Base-by-base conservation (phyloP, 2,329 filamentous ascomycete genomes). In the Aspergillus udagawae region DNA sequence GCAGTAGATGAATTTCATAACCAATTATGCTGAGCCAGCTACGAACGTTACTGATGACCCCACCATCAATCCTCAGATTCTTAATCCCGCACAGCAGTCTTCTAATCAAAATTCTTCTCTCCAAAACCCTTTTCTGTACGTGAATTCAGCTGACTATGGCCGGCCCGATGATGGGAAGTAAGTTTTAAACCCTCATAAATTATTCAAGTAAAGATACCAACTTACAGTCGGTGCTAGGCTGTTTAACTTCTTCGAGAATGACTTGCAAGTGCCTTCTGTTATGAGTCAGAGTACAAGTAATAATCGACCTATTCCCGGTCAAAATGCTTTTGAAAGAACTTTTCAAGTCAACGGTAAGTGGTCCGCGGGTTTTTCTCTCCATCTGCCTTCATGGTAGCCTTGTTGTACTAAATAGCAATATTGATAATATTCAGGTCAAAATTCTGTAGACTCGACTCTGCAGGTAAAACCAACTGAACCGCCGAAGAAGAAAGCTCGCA, bases 41-140 rank as follows among this genome's bases (percentile, higher is more conserved):
- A 57, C 60, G 3, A 60, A 56, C 48, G 59, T 69, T 17, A 54
- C 60, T 14, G 69, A 67, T 47, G 69, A 73, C 54, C 70, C 67
- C 32, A 76, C 74, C 4, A 77, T 77, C 49, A 71, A 77, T 51
- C 75, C 75, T 0, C 73, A 74, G 32, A 76, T 72, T 42, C 66
- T 77, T 5, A 70, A 69, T 27, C 57, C 69, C 8, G 41, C 66
- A 4, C 66, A 67, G 35, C 64, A 71, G 51, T 52, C 62, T 17
- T 51, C 63, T 17, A 66, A 55, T 23, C 69, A 65, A 20, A 66
- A 65, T 25, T 28, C 62, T 17, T 38, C 59, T n/a, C 58, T 70
- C 4, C 59, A 65, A n/a, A 69, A 65, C 55, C 63, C 64, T 20
- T 69, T 69, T 45, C 55, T 72, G 8, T 73, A 70, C 44, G 56